phyloP scores from a whole-genome alignment of 169 alveolate genomes.

The Plasmodium falciparum region DNA sequence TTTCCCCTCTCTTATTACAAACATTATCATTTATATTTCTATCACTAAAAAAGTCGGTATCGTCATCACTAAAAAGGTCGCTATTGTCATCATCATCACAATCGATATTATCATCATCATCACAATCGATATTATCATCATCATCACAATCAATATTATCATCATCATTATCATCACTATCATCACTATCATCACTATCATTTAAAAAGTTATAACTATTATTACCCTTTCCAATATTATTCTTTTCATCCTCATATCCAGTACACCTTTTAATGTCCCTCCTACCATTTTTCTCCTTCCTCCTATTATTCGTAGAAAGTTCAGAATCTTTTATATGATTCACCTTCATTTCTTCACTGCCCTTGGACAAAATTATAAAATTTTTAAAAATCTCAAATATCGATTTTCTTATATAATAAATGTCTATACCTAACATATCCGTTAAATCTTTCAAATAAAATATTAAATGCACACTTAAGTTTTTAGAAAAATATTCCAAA shows the following conservation, averaged over 20 bases:
- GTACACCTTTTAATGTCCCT: not conserved
- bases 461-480: conserved; percentile 47
- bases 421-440: conserved; percentile 72
- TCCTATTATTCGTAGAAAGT: no score
- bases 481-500: conserved; percentile 70
- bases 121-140: not conserved
- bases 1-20: not conserved
- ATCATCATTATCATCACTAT: not conserved
- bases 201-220: not conserved
- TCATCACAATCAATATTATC: not conserved
- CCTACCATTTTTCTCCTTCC: not conserved
- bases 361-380: conserved; percentile 59
- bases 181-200: not conserved
- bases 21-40: not conserved
- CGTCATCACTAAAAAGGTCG: conserved; percentile 15
- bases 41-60: not conserved
- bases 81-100: not conserved
- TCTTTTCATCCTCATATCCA: not conserved
- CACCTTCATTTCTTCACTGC: conserved; percentile 40
- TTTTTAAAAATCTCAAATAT: conserved; percentile 69
- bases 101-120: not conserved
- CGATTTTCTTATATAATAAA: conserved; percentile 61
- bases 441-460: conserved; percentile 42
- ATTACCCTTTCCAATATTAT: not conserved
- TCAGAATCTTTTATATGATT: not conserved